Conservation (phyloP, 768 basidiomycete species). For the Jaapia argillacea region DNA sequence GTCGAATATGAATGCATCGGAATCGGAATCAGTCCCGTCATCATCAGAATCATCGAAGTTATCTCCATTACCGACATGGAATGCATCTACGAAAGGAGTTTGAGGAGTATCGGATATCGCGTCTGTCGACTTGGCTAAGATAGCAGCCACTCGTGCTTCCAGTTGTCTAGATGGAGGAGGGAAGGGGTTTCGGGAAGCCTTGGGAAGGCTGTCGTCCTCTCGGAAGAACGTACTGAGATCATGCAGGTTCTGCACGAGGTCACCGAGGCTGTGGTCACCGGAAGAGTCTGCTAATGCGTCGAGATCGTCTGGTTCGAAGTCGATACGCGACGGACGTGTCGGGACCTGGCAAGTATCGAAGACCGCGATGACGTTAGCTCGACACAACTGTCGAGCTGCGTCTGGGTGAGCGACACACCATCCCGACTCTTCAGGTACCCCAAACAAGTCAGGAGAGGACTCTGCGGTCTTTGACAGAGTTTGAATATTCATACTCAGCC, state of each 20-base stretch:
- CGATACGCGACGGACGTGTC: constrained; percentile 58
- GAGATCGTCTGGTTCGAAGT: constrained; percentile 58
- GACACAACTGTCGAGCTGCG: constrained; percentile 48
- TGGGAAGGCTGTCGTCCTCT: constrained; percentile 19
- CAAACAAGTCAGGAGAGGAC: constrained; percentile 64
- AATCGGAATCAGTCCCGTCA: constrained; percentile 20
- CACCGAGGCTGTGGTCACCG: constrained; percentile 58
- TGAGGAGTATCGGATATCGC: constrained; percentile 47
- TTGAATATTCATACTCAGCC: constrained; percentile 79
- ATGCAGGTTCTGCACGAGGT: constrained; percentile 68
- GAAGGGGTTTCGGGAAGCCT: constrained; percentile 12
- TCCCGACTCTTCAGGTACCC: constrained; percentile 72
- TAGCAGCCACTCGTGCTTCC: constrained; percentile 74
- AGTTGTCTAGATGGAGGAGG: constrained; percentile 47
- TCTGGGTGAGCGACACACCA: constrained; percentile 78
- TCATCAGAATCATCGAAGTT: constrained; percentile 14
- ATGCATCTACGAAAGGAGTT: constrained; percentile 75
- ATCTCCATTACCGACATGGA: constrained; percentile 37
- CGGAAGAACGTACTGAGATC: constrained; percentile 71
- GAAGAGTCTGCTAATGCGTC: constrained; percentile 16
- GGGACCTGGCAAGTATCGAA: constrained; percentile 76
- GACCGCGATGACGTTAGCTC: constrained; percentile 74
- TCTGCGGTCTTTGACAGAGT: constrained; percentile 35
- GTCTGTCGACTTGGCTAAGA: constrained; percentile 71
- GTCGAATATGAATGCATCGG: constrained; percentile 26